Evolutionary conservation across 2,329 filamentous ascomycete species (phyloP).

Genomic region (Paraphoma sp.): DNA sequence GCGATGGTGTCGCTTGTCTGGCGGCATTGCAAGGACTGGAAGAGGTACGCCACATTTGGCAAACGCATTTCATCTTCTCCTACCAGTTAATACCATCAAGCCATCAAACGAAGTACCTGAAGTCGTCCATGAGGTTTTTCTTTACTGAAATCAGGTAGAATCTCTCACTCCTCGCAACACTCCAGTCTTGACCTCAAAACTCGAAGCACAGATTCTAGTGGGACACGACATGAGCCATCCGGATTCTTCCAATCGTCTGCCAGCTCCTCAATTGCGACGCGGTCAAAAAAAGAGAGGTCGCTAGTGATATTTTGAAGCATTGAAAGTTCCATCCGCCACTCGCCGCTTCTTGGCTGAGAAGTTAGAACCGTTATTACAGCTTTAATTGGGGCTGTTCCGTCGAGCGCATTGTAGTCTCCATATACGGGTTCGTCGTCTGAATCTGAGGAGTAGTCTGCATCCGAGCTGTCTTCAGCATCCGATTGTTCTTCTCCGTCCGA

Average conservation of each 20-base stretch:
- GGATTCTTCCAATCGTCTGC: background rate
- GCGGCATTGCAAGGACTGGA: too few species aligned
- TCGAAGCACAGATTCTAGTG: background rate
- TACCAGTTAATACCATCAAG: too few species aligned
- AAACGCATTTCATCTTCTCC: too few species aligned
- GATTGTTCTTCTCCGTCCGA: constrained; percentile 71
- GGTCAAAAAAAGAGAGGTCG: background rate
- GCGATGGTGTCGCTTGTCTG: too few species aligned
- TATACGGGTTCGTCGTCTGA: background rate
- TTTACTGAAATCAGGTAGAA: too few species aligned
- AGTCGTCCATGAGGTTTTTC: too few species aligned
- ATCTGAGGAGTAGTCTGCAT: background rate
- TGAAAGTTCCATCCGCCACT: background rate
- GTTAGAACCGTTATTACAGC: background rate
- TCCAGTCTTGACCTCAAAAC: background rate
- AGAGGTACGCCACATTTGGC: too few species aligned
- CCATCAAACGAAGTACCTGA: too few species aligned
- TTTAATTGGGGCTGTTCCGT: background rate
- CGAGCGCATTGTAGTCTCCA: too few species aligned
- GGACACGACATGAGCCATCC: background rate
- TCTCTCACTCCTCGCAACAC: too few species aligned
- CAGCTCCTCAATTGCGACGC: background rate
- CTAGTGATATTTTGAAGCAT: background rate
- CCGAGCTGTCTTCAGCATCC: constrained; percentile 18
- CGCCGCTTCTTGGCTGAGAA: background rate